These are phyloP conservation scores for Kondoa malvinella DNA, from an alignment of 768 basidiomycete species.

Conservation along the genomic window DNA sequence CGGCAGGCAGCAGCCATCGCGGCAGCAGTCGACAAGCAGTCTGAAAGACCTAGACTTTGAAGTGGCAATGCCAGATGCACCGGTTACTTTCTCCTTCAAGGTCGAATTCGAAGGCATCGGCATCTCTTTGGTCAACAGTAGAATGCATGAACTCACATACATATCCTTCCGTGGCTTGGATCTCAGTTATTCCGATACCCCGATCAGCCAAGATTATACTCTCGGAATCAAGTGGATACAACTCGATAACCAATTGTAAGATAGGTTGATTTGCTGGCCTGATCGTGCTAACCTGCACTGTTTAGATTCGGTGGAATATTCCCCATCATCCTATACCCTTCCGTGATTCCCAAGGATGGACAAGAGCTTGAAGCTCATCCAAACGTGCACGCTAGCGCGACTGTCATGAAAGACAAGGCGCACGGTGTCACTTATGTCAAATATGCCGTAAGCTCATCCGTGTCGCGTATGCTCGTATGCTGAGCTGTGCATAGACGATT, in stretches of 20 bases:
- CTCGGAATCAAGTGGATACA: slow-evolving; percentile 73
- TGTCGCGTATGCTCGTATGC: neutral
- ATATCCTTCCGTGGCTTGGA: slow-evolving; percentile 58
- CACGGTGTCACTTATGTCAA: slow-evolving; percentile 97
- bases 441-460: slow-evolving; percentile 42
- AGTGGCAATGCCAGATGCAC: slow-evolving; percentile 40
- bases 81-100: slow-evolving; percentile 47
- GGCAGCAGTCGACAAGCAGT: slow-evolving; percentile 33
- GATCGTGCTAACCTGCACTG: neutral
- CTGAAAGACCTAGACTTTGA: slow-evolving; percentile 39
- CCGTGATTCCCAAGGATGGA: slow-evolving; percentile 60
- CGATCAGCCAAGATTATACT: slow-evolving; percentile 59
- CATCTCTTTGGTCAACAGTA: slow-evolving; percentile 72
- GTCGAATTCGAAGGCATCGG: slow-evolving; percentile 80
- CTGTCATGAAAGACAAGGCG: slow-evolving; percentile 88
- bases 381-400: slow-evolving; percentile 69
- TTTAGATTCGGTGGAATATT: slow-evolving; percentile 65
- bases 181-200: slow-evolving; percentile 66
- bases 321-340: slow-evolving; percentile 88
- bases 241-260: slow-evolving; percentile 73
- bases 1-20: slow-evolving; percentile 17
- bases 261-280: neutral
- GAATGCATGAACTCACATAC: slow-evolving; percentile 77
- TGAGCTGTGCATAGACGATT: slow-evolving; percentile 39
- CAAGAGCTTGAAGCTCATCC: slow-evolving; percentile 65